Base-by-base conservation (phyloP, 768 basidiomycete species). In the Tricholoma sp. region DNA sequence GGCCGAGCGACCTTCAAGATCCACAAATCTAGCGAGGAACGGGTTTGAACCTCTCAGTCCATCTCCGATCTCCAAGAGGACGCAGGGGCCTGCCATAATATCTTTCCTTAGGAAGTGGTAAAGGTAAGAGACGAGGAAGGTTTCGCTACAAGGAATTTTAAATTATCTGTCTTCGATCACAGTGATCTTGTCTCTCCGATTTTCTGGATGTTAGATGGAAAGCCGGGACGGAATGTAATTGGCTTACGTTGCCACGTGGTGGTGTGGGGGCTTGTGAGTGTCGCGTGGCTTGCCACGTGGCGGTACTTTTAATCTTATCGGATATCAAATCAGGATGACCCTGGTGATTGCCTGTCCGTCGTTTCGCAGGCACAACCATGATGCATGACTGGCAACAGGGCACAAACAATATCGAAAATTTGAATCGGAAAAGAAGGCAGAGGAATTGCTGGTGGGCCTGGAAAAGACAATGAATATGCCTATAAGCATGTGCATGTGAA, bases 41-140 rank as follows among this genome's bases (percentile, higher is more conserved):
- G 81, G 81, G 65, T 89, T 80, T 32, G 15, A n/a, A 17, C 15
- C n/a, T 8, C 47, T 17, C n/a, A n/a, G 8, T 4, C 29, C 10
- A 48, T 76, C 72, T n/a, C 82, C 84, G 63, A 77, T 86, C 65
- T 89, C 87, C 51, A 83, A 73, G 50, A 89, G 80, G 28, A 80
- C 69, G 59, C 80, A 79, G 29, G 75, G 53, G 47, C 47, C 45
- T 49, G 65, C 57, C 65, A 66, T 66, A 20, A 33, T 47, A 6
- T 37, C 28, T 37, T 52, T 52, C 50, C 37, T 15, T 51, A 11
- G 17, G 18, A 2, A 24, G 41, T 31, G 59, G n/a, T 48, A 37
- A 52, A 24, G 56, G 59, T 52, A 59, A 60, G 59, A 54, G 59
- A 54, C 60, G 52, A 59, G 47, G 55, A 57, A 57, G 57, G 56